Evolutionary conservation across 2,329 filamentous ascomycete species (phyloP), one percentile per base, ranked within the genome.

Genomic region (Magnaporthales sp.): DNA sequence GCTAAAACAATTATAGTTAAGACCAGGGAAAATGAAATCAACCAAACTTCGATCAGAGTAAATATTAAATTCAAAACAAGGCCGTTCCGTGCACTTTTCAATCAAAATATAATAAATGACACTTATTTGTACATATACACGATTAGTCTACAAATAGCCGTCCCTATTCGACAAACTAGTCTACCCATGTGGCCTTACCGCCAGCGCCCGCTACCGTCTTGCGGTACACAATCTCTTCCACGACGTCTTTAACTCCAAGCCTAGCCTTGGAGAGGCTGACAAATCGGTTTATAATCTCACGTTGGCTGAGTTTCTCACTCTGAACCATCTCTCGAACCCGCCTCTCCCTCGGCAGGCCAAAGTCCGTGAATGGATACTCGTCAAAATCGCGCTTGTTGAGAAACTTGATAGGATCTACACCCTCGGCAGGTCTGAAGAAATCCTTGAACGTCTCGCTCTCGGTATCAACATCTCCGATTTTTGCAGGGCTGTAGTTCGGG

Each of bases 401-500:
- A 66, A 97, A 81, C 62, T 81, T 70, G 61, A 97, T 79, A 66
- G 79, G 76, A 61, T 79, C 70, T 46, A 77, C 72, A 62, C 75
- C 77, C 15, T 77, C 73, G 19, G 82, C 77, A 54, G 63, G 61
- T 56, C 79, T 71, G 78, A 97, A 94, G 80, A 97, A 97, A 65
- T 89, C 81, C 7, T 80, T 77, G 51, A 94, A 82, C 64, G 81
- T 75, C 24, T 85, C 81, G 62, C 80, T 76, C 64, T 79, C 70
- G 62, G 76, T 74, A 19, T 81, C 77, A 66, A 96, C 86, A 51
- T 90, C 88, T n/a, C 86, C 83, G 1, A 98, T 82, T 7, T 84
- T 86, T 60, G 85, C 83, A 4, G 93, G 93, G 70, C 89, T 77
- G 95, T 95, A 99, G 68, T 83, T 80, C 1, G 93, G 91, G 26